Base-by-base conservation (phyloP, 192 early-diverging fungal species). In the Dispira simplex region DNA sequence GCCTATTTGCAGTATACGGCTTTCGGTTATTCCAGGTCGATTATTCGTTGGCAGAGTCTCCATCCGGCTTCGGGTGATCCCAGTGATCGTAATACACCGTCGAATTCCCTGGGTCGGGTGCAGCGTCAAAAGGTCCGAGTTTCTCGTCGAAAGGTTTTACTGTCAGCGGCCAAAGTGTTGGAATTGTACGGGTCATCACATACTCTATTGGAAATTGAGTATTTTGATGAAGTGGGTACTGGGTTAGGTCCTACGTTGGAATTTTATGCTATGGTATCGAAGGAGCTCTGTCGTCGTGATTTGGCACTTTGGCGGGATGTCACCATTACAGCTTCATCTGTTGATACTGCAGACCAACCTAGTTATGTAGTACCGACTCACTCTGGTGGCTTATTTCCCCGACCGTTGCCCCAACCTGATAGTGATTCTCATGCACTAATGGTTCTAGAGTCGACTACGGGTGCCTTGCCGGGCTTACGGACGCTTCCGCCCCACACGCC, bases 81-180 rank as follows among this genome's bases (percentile, higher is more conserved):
- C 27, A 8, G 12, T 23, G 65, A 52, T 39, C 46, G 60, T 21
- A 0, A 59, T 11, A 18, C 53, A 0, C 26, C 67, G 0, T 59
- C 66, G 46, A 74, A 74, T 13, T 71, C 79, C 39, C 65, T 92
- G 59, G 89, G 86, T 3, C 76, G 88, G 0, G 75, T 91, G 43
- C 84, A 89, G 63, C 78, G 90, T 9, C 88, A 91, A 71, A 97
- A 97, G 66, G 90, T 95, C n/a, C 80, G 90, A 0, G 87, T 97
- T 18, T 77, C 82, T 1, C 77, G 94, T 32, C 69, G 71, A 11
- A 74, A 83, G n/a, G 79, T 96, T 44, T 70, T 97, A 2, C 89
- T 91, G 51, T 86, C 83, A 3, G 87, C 92, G 65, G 75, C 88
- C 23, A 87, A 90, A 57, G 87, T 97, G n/a, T 77, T 96, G 69